Conservation (phyloP, 345 rosid species). For the Euphorbia pulcherrima region DNA sequence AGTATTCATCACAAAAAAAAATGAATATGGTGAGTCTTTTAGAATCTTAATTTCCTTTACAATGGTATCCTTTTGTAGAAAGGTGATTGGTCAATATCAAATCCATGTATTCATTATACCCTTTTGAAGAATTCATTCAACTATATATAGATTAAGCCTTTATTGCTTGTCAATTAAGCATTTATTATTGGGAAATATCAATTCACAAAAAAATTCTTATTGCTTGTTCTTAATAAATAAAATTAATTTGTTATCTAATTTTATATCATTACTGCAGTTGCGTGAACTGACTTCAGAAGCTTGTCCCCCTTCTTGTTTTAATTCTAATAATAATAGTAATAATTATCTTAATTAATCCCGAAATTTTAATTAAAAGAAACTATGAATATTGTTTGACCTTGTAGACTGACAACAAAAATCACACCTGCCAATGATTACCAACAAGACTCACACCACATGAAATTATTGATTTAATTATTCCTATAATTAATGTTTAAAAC, state of each 20-base stretch:
- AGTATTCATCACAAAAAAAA: conserved; percentile 30
- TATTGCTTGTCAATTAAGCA: conserved; percentile 41
- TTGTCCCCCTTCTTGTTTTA: background rate
- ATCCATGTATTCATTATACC: conserved; percentile 30
- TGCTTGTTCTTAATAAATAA: conserved; percentile 11
- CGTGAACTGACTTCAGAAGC: conserved; percentile 2
- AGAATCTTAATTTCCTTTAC: conserved; percentile 8
- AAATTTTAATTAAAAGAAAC: background rate
- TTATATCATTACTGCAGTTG: conserved; percentile 21
- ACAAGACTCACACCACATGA: conserved; percentile 5
- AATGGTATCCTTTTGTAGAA: background rate
- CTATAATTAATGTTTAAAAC: background rate
- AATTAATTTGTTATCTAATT: background rate
- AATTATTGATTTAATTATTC: background rate
- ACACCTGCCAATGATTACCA: conserved; percentile 16
- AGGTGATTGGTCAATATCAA: conserved; percentile 42
- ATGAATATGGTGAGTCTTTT: conserved; percentile 4
- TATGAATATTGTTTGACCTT: conserved; percentile 4
- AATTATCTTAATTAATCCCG: background rate
- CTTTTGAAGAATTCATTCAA: conserved; percentile 8
- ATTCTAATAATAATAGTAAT: background rate
- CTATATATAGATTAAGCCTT: conserved; percentile 21
- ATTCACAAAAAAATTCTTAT: background rate
- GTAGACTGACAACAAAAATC: background rate
- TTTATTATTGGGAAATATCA: conserved; percentile 1